Percentiles rank a stretch among this genome's conserved stretches.
These are phyloP conservation scores for Phytophthora foliorum DNA, from an alignment of 352 stramenopile species.

Conservation along the genomic window DNA sequence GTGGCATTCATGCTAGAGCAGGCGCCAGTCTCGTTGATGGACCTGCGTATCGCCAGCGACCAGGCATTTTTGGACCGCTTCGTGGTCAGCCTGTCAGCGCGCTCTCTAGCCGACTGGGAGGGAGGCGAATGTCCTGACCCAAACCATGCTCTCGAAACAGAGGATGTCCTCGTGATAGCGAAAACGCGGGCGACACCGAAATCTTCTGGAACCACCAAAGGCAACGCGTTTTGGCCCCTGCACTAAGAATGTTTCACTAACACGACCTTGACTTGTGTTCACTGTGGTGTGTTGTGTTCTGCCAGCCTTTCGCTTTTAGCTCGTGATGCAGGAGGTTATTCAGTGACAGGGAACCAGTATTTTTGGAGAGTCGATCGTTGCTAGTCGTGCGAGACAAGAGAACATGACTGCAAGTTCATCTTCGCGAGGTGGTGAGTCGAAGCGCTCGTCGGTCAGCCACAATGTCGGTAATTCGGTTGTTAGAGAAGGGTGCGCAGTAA, in stretches of 20 bases:
- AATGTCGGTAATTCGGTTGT: not conserved
- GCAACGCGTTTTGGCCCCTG: constrained; percentile 32
- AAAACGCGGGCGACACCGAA: constrained; percentile 33
- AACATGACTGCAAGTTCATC: not conserved
- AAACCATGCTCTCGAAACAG: constrained; percentile 67
- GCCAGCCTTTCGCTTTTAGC: not conserved
- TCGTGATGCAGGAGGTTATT: not conserved
- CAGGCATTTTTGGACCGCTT: constrained; percentile 81
- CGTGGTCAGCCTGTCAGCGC: constrained; percentile 55
- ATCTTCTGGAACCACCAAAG: constrained; percentile 12
- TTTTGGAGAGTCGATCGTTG: not conserved
- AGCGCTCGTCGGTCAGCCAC: not conserved
- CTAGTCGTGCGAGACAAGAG: not conserved
- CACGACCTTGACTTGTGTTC: constrained; percentile 7
- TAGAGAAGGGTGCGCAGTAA: constrained; percentile 7
- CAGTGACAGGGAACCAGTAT: not conserved
- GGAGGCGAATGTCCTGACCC: constrained; percentile 80
- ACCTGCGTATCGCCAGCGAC: constrained; percentile 63
- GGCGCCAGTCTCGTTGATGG: constrained; percentile 57
- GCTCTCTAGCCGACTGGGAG: constrained; percentile 72
- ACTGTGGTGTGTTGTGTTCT: not conserved
- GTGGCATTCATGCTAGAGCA: constrained; percentile 69
- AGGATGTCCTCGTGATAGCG: constrained; percentile 54
- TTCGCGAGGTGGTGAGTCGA: not conserved
- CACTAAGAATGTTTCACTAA: constrained; percentile 18